Evolutionary conservation across 1,139 yeast genomes (phyloP), one percentile per base, ranked within the genome.

Genomic region (Kluyveromyces sp.): DNA sequence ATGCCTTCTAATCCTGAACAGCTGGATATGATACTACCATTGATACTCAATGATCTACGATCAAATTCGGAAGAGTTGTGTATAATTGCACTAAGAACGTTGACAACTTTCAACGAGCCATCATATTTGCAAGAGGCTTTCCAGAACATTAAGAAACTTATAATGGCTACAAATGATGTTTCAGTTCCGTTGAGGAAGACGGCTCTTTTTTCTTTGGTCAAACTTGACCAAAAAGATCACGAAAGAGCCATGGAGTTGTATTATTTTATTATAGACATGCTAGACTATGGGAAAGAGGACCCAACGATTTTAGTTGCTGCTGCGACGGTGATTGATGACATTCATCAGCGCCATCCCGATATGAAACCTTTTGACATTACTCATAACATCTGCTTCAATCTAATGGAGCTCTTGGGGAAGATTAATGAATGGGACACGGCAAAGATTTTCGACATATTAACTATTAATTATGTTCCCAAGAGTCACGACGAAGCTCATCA

Each of bases 371-470:
- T 41, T 61, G 59, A 39, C 5, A 37, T 62, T 21, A 8, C 52
- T 2, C 45, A 53, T 8, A 56, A 58, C 34, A 45, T 45, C 1
- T 58, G 59, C 4, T 53, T 57, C 43, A 49, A 45, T 25, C 41
- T 61, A 34, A 45, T 62, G 10, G 58, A 54, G 7, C 35, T 53
- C 8, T 40, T 61, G 15, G 56, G 62, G 8, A 49, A 46, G 25
- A 44, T 62, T 25, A 58, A 83, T 53, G 96, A 89, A 61, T 89
- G 96, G 96, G 77, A 81, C 45, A 95, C 83, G 59, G 73, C 79
- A 0, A 77, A 82, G 48, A 72, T 88, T n/a, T 68, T 90, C 47
- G 79, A 80, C 47, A 76, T 92, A 0, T 63, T 90, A 41, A 53
- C 61, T 2, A 73, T 81, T 74, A 71, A 78, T 25, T 87, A 75